These are phyloP conservation scores for Rhynchosporium graminicola DNA, from an alignment of 2,329 filamentous ascomycete species.

Conservation along the genomic window DNA sequence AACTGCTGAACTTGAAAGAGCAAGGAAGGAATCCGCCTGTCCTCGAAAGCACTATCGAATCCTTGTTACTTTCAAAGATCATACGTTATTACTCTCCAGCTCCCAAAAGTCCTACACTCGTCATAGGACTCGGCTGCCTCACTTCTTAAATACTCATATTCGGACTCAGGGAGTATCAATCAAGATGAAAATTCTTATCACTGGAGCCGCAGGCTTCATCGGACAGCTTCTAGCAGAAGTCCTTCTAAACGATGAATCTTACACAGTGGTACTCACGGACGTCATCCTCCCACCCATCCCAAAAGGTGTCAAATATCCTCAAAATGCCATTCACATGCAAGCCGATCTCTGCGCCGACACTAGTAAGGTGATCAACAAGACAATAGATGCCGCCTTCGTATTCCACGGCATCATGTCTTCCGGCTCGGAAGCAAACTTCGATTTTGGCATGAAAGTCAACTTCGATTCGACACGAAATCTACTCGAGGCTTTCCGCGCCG, in stretches of 20 bases:
- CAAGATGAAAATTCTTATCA: slow-evolving; percentile 54
- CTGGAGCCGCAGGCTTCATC: slow-evolving; percentile 64
- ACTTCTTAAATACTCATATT: neutral
- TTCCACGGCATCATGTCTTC: slow-evolving; percentile 67
- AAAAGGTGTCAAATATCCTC: slow-evolving; percentile 37
- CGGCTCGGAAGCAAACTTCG: slow-evolving; percentile 59
- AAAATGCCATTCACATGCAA: slow-evolving; percentile 36
- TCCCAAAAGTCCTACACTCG: neutral
- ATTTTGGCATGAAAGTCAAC: slow-evolving; percentile 57
- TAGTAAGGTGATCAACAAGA: slow-evolving; percentile 38
- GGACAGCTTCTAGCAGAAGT: slow-evolving; percentile 60
- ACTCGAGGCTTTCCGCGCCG: slow-evolving; percentile 51
- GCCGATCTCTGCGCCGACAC: slow-evolving; percentile 41
- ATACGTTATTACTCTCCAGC: neutral
- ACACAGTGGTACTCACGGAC: slow-evolving; percentile 56
- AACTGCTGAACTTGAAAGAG: too few relatives aligned
- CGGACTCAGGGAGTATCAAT: neutral
- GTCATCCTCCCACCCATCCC: slow-evolving; percentile 55
- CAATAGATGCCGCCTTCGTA: slow-evolving; percentile 53
- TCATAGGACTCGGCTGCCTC: neutral
- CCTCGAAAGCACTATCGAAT: too few relatives aligned
- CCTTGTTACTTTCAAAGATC: too few relatives aligned
- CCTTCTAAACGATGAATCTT: slow-evolving; percentile 51
- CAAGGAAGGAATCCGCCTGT: too few relatives aligned
- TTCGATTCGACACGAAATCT: slow-evolving; percentile 56